Evolutionary conservation across 805 yeast genomes (phyloP), one percentile per base, ranked within the genome.

Genomic region (Cyberlindnera lachancei): DNA sequence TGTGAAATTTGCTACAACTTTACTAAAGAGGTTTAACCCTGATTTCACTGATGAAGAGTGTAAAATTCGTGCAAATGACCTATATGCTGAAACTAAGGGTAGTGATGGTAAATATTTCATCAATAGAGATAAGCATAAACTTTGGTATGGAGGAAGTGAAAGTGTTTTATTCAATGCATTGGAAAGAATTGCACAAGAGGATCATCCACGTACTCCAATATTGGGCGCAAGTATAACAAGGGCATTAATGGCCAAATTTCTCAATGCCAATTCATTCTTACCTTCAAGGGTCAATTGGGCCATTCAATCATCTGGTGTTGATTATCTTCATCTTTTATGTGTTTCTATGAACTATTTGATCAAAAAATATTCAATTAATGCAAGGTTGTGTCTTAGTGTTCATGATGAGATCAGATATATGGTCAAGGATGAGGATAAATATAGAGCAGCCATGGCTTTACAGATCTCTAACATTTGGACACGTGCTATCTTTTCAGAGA

Each of bases 281-380:
- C 92, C 98, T 0, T 86, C 96, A 2, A 61, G 99, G 48, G 79
- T 88, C 41, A 92, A 92, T 50, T 92, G 99, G 99, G 85, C 96
- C 1, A 92, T 92, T 52, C 99, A 92, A 55, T 85, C 96, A 15
- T 85, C 96, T 2, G 99, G 98, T 23, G 99, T 94, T 14, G 98
- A 92, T 54, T 92, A 94, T 50, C 64, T 92, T 32, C 99, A 92
- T 53, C 54, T 92, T 25, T 55, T 92, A 38, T 68, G 90, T 30
- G 73, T 86, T 5, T 74, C 95, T 0, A 88, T 94, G 96, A 83
- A 85, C 36, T 85, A 87, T 47, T 63, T 92, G 45, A 64, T 73
- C 25, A 66, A 73, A 24, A 69, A 66, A 39, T 90, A 75, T 55
- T 50, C 62, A 4, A 61, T 94, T 9, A 70, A 80, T 22, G 95